Conservation (phyloP, 208 protist species). For the Wallacemonas sp. region DNA sequence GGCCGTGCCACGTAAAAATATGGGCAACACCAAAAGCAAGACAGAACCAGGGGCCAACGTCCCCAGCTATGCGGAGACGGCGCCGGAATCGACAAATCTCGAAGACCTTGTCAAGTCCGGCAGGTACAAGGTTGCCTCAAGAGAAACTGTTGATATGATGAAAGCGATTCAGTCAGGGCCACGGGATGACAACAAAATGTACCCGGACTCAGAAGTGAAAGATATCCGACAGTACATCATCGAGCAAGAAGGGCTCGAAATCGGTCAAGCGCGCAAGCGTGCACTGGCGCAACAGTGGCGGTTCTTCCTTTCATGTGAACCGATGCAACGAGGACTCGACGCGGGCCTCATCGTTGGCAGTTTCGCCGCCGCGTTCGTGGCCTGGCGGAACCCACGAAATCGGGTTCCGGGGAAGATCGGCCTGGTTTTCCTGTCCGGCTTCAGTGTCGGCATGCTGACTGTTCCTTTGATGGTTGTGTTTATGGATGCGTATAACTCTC, state of each 20-base stretch:
- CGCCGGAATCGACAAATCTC: slow-evolving; percentile 72
- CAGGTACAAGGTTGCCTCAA: slow-evolving; percentile 67
- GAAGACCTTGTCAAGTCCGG: slow-evolving; percentile 65
- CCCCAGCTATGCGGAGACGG: slow-evolving; percentile 46
- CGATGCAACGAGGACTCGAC: slow-evolving; percentile 80
- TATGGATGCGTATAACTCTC: slow-evolving; percentile 63
- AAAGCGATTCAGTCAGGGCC: slow-evolving; percentile 48
- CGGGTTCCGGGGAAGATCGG: slow-evolving; percentile 64
- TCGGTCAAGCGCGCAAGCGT: slow-evolving; percentile 51
- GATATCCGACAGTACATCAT: slow-evolving; percentile 83
- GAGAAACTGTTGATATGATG: slow-evolving; percentile 80
- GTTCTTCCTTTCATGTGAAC: slow-evolving; percentile 83
- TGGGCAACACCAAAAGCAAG: slow-evolving; percentile 32
- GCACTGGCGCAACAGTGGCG: slow-evolving; percentile 81
- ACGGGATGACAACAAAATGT: slow-evolving; percentile 59
- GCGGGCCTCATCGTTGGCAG: slow-evolving; percentile 79
- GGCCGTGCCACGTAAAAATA: slow-evolving; percentile 19
- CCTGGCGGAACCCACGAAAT: slow-evolving; percentile 51
- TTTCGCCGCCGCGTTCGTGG: slow-evolving; percentile 62
- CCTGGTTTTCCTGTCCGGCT: slow-evolving; percentile 65
- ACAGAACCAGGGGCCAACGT: slow-evolving; percentile 13
- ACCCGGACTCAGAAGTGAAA: slow-evolving; percentile 70
- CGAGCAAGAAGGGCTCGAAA: slow-evolving; percentile 78
- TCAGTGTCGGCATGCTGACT: slow-evolving; percentile 58
- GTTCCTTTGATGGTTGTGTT: slow-evolving; percentile 68